phyloP scores from a whole-genome alignment of 495 filamentous ascomycete genomes.

The Neurospora africana region DNA sequence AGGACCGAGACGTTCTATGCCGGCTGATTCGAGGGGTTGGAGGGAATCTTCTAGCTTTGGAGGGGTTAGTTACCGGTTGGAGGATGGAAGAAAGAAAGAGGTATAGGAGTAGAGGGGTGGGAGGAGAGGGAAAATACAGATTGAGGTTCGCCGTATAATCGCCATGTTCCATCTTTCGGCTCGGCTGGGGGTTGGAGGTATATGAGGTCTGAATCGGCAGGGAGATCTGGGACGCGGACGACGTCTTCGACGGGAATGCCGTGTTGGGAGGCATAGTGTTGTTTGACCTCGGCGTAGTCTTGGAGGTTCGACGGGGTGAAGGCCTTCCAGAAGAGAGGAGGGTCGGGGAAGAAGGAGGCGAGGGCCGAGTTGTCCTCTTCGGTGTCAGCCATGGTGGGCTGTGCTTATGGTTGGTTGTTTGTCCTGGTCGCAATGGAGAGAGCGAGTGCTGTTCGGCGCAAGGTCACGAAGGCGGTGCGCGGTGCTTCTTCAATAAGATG shows the following conservation, averaged over 20 bases:
- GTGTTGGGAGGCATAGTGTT: constrained; percentile 27
- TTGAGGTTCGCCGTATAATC: constrained; percentile 60
- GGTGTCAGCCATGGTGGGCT: constrained; percentile 20
- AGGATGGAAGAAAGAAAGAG: neutral
- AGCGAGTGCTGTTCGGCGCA: neutral
- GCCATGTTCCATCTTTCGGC: constrained; percentile 59
- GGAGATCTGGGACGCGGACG: constrained; percentile 45
- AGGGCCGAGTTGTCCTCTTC: constrained; percentile 29
- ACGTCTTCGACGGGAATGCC: constrained; percentile 19
- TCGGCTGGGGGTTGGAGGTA: constrained; percentile 72
- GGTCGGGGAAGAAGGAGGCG: constrained; percentile 55
- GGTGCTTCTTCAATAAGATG: neutral
- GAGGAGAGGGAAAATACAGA: constrained; percentile 29
- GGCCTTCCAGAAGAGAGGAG: constrained; percentile 80
- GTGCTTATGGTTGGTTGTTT: neutral
- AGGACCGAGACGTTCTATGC: constrained; percentile 60
- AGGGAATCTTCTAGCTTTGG: constrained; percentile 50
- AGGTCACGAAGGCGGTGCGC: neutral
- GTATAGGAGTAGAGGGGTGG: neutral
- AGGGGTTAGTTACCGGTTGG: neutral
- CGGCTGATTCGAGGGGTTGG: constrained; percentile 55
- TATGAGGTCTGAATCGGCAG: constrained; percentile 51
- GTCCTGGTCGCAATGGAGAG: neutral
- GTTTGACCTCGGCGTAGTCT: constrained; percentile 46
- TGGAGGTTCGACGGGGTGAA: constrained; percentile 73